These are phyloP conservation scores for Termitomyces sp. DNA, from an alignment of 768 basidiomycete species.

Conservation along the genomic window DNA sequence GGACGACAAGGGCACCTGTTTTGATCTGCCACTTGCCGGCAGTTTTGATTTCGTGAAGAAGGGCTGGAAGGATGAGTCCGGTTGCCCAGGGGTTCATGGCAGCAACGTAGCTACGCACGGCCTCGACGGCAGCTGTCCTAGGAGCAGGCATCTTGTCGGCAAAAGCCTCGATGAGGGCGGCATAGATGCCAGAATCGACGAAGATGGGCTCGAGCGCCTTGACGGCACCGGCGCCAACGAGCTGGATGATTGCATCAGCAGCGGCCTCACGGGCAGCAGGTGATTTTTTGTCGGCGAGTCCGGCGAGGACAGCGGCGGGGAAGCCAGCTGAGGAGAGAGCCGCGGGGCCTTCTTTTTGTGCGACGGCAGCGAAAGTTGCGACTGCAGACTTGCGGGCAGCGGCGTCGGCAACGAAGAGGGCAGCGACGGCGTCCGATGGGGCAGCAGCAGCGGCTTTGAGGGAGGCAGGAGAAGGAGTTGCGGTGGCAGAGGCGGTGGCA, in stretches of 20 bases:
- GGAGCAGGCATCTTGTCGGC: slow-evolving; percentile 93
- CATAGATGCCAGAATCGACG: slow-evolving; percentile 81
- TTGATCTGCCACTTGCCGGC: slow-evolving; percentile 98
- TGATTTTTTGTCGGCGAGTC: slow-evolving; percentile 93
- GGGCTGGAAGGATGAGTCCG: slow-evolving; percentile 73
- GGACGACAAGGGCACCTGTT: slow-evolving; percentile 74
- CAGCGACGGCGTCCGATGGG: slow-evolving; percentile 57
- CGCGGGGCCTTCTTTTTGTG: slow-evolving; percentile 80
- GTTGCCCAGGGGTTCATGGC: slow-evolving; percentile 88
- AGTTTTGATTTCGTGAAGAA: slow-evolving; percentile 91
- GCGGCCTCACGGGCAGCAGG: slow-evolving; percentile 89
- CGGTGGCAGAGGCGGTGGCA: slow-evolving; percentile 59
- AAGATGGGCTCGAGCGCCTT: slow-evolving; percentile 87
- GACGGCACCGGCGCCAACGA: slow-evolving; percentile 67
- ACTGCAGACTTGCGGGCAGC: slow-evolving; percentile 70
- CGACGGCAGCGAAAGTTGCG: slow-evolving; percentile 61
- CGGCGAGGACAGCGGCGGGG: slow-evolving; percentile 71
- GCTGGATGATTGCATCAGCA: slow-evolving; percentile 58
- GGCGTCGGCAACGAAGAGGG: slow-evolving; percentile 86
- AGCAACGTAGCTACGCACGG: slow-evolving; percentile 69
- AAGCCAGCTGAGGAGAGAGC: slow-evolving; percentile 69
- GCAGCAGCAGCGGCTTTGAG: slow-evolving; percentile 55
- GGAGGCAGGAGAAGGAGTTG: slow-evolving; percentile 57
- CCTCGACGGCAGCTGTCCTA: slow-evolving; percentile 79
- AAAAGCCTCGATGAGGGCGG: slow-evolving; percentile 83